Conservation (phyloP, 1,284 basidiomycete species). For the Volvariella surrecta region DNA sequence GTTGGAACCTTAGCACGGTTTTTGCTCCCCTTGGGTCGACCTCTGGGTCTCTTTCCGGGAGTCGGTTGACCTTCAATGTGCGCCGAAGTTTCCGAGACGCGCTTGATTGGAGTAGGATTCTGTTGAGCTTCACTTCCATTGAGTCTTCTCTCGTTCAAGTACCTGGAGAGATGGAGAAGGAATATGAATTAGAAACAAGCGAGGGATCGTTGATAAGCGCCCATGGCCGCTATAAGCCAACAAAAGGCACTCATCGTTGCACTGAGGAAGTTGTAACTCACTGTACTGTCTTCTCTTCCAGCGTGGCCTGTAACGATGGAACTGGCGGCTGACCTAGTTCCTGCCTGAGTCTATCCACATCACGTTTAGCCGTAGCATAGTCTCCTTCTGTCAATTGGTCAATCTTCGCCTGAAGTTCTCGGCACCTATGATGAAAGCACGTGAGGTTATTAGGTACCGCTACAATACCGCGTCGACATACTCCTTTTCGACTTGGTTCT, state of each 20-base stretch:
- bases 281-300: slow-evolving; percentile 70
- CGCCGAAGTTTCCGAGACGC: slow-evolving; percentile 18
- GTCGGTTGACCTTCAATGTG: slow-evolving; percentile 12
- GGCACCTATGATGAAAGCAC: slow-evolving; percentile 32
- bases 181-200: slow-evolving; percentile 1
- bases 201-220: not conserved
- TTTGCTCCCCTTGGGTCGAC: slow-evolving; percentile 41
- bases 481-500: slow-evolving; percentile 48
- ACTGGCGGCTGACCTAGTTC: slow-evolving; percentile 69
- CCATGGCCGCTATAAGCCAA: no score
- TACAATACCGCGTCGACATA: slow-evolving; percentile 18
- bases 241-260: not conserved
- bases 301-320: slow-evolving; percentile 56
- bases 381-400: slow-evolving; percentile 60
- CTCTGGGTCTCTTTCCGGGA: slow-evolving; percentile 36
- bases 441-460: not conserved
- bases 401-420: slow-evolving; percentile 57
- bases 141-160: slow-evolving; percentile 35
- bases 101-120: slow-evolving; percentile 12
- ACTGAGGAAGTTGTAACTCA: slow-evolving; percentile 31
- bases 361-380: slow-evolving; percentile 59
- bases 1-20: slow-evolving; percentile 18
- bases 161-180: slow-evolving; percentile 19
- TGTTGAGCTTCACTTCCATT: slow-evolving; percentile 22
- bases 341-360: slow-evolving; percentile 63